Evolutionary conservation across 768 basidiomycete species (phyloP).

Genomic region (Suillus clintonianus): DNA sequence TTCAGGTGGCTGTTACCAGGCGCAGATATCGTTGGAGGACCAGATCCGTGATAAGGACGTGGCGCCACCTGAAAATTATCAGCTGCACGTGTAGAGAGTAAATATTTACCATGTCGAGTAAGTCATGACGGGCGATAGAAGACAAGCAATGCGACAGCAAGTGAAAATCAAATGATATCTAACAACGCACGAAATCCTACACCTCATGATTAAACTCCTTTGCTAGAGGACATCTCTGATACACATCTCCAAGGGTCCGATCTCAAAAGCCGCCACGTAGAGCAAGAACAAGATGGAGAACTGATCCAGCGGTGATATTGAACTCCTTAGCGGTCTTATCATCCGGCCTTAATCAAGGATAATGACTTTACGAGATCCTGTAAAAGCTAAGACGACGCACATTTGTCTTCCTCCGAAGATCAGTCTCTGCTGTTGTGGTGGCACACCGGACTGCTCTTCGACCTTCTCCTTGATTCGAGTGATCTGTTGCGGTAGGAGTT

Average conservation of each 20-base stretch:
- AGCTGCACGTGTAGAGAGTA: neutral
- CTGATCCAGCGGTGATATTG: conserved; percentile 81
- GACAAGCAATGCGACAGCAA: conserved; percentile 6
- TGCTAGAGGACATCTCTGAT: conserved; percentile 1
- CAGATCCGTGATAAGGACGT: conserved; percentile 13
- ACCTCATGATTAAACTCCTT: conserved; percentile 11
- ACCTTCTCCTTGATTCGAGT: conserved; percentile 95
- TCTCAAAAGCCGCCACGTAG: conserved; percentile 82
- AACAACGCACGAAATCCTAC: conserved; percentile 28
- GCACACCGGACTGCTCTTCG: conserved; percentile 97
- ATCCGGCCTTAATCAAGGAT: conserved; percentile 63
- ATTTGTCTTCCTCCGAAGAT: conserved; percentile 93
- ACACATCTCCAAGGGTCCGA: conserved; percentile 3
- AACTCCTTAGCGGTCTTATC: conserved; percentile 88
- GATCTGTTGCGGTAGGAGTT: conserved; percentile 53
- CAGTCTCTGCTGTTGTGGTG: conserved; percentile 91
- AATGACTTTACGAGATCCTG: neutral
- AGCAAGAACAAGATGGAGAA: conserved; percentile 93
- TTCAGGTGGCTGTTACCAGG: conserved; percentile 86
- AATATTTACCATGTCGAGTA: neutral
- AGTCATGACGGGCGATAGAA: neutral
- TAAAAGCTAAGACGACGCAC: conserved; percentile 46
- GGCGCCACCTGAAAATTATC: neutral
- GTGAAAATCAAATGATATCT: conserved; percentile 30
- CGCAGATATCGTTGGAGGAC: conserved; percentile 72